These are phyloP conservation scores for Stellera chamaejasme DNA, from an alignment of 345 rosid genomes.

Conservation along the genomic window DNA sequence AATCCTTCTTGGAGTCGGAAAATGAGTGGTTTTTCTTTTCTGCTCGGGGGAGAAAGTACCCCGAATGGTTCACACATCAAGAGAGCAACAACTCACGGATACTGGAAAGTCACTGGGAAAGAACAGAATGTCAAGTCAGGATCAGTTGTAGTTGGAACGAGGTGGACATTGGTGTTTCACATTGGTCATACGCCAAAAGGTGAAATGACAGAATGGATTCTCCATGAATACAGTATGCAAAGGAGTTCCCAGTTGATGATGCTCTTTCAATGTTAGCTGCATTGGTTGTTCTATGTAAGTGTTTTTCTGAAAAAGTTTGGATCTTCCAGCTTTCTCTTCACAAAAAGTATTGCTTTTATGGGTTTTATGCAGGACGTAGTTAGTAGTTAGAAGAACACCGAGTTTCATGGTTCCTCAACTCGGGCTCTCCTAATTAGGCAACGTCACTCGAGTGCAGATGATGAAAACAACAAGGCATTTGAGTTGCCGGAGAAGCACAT, in stretches of 20 bases:
- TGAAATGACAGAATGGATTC: conserved; percentile 14
- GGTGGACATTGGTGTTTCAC: conserved; percentile 70
- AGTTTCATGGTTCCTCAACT: conserved; percentile 31
- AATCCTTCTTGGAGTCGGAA: conserved; percentile 55
- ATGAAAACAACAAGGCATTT: conserved; percentile 11
- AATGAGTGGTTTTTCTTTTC: conserved; percentile 90
- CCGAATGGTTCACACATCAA: conserved; percentile 73
- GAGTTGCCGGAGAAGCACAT: conserved; percentile 10
- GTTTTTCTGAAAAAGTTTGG: too few relatives aligned
- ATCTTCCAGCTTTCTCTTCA: not conserved
- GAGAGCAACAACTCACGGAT: conserved; percentile 74
- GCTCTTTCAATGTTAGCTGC: not conserved
- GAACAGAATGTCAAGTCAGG: conserved; percentile 68
- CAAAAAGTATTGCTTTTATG: not conserved
- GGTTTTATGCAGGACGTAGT: conserved; percentile 32
- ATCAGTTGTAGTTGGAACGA: conserved; percentile 50
- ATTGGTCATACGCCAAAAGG: conserved; percentile 23
- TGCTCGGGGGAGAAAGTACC: conserved; percentile 83
- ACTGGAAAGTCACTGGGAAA: conserved; percentile 95
- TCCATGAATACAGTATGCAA: conserved; percentile 61
- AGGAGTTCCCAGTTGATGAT: conserved; percentile 50
- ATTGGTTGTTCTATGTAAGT: not conserved
- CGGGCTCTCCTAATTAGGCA: conserved; percentile 17
- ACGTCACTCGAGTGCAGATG: conserved; percentile 10
- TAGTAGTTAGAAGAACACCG: conserved; percentile 57